These are phyloP conservation scores for Scheffersomyces stambukii DNA, from an alignment of 1,139 yeast species.

Conservation along the genomic window DNA sequence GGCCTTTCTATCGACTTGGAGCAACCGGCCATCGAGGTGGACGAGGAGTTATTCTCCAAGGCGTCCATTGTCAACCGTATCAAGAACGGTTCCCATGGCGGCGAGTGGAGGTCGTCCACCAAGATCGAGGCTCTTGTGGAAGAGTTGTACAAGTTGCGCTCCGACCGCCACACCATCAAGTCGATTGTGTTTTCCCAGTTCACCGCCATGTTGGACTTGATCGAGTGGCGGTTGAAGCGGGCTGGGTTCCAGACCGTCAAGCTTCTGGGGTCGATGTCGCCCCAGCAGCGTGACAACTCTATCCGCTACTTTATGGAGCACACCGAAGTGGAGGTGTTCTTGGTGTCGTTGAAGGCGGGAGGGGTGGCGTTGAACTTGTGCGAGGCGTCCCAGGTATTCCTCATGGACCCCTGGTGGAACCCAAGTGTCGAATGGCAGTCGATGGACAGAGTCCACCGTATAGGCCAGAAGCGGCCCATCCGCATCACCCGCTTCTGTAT, in stretches of 20 bases:
- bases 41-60: slow-evolving; percentile 58
- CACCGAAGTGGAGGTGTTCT: slow-evolving; percentile 84
- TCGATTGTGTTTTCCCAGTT: slow-evolving; percentile 96
- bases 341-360: slow-evolving; percentile 95
- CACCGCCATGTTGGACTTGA: slow-evolving; percentile 91
- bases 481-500: slow-evolving; percentile 87
- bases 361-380: slow-evolving; percentile 96
- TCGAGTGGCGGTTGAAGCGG: slow-evolving; percentile 89
- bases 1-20: slow-evolving; percentile 84
- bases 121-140: slow-evolving; percentile 95
- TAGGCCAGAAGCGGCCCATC: slow-evolving; percentile 95
- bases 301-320: slow-evolving; percentile 90
- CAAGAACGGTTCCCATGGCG: slow-evolving; percentile 66
- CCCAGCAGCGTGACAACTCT: slow-evolving; percentile 87
- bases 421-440: slow-evolving; percentile 98
- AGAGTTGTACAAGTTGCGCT: slow-evolving; percentile 79
- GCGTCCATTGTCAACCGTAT: slow-evolving; percentile 88
- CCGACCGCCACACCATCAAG: slow-evolving; percentile 84
- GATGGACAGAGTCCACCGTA: slow-evolving; percentile 96
- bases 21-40: slow-evolving; percentile 82
- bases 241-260: slow-evolving; percentile 95
- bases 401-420: slow-evolving; percentile 99
- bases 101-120: slow-evolving; percentile 88
- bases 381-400: slow-evolving; percentile 93
- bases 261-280: slow-evolving; percentile 94